Evolutionary conservation across 306 rosid species (phyloP), one percentile per base, ranked within the genome.

Genomic region (Citrullus mucosospermus): DNA sequence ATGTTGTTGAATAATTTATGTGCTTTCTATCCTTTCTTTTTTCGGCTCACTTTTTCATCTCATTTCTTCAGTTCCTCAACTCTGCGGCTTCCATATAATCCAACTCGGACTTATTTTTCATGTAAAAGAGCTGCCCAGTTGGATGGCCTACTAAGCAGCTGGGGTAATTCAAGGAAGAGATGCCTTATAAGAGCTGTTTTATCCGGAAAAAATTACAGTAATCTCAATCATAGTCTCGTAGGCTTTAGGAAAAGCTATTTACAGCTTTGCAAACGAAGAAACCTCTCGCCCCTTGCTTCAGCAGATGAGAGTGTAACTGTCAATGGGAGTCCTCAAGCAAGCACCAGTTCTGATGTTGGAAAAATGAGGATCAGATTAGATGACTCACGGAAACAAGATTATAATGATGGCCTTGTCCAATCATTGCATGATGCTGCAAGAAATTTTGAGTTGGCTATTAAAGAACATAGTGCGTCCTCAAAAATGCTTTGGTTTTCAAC

Each of bases 401-500:
- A 83, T 65, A 90, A 86, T 62, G 91, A 89, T 81, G 93, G 89
- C 78, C 96, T 95, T 81, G 90, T 91, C 78, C 99, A 95, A 80
- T 89, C 86, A 80, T 84, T 95, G 73, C 90, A 92, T 82, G 99
- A 95, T 70, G 91, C 97, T 22, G 90, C 97, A 80, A 91, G 99
- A 84, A 93, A 88, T 84, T 95, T 91, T 81, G 99, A 92, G 86
- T 83, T 95, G 51, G 96, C 93, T 77, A 83, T 95, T 66, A 92
- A 92, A 85, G 97, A 91, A 76, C 91, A 86, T 48, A 86, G 85
- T 54, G 82, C 95, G 7, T 81, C 80, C 78, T 84, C 93, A 25
- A 85, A 82, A 55, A 83, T 60, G 16, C 81, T 86, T 59, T 92
- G 97, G 99, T 88, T 95, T 83, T 84, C 97, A 65, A 86, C 96